Percentiles rank a stretch among this genome's conserved stretches.
Evolutionary conservation across 805 yeast genomes (phyloP).

Genomic region (Millerozyma miso): DNA sequence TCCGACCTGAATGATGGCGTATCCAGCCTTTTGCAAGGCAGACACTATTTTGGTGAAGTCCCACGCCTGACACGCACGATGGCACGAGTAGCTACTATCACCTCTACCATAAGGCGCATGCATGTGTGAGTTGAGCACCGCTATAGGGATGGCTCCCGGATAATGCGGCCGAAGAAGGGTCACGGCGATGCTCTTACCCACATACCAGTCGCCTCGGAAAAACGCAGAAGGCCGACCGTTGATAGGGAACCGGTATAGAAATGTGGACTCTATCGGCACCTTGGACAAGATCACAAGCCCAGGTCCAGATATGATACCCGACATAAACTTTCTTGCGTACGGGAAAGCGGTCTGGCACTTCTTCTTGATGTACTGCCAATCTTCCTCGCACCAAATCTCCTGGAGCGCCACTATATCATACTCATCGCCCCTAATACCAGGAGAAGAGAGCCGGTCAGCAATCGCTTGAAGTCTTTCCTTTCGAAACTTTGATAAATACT

Average conservation of each 20-base stretch:
- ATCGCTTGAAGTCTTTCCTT: conserved; percentile 65
- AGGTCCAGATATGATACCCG: conserved; percentile 91
- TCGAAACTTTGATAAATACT: conserved; percentile 72
- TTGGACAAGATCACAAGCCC: conserved; percentile 84
- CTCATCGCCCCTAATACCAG: conserved; percentile 23
- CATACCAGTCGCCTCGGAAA: conserved; percentile 95
- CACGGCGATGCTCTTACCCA: conserved; percentile 84
- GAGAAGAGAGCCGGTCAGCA: conserved; percentile 55
- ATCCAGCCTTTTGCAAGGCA: conserved; percentile 65
- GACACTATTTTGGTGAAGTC: conserved; percentile 70
- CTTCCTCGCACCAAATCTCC: conserved; percentile 86
- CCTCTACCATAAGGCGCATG: conserved; percentile 91
- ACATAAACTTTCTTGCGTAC: conserved; percentile 62
- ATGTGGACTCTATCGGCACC: conserved; percentile 76
- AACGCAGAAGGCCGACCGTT: conserved; percentile 95
- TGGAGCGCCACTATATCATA: conserved; percentile 92
- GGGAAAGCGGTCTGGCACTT: conserved; percentile 50
- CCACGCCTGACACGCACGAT: conserved; percentile 95
- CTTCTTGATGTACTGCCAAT: conserved; percentile 63
- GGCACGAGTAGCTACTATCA: conserved; percentile 86
- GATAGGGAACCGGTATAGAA: conserved; percentile 79
- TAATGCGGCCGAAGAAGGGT: conserved; percentile 54
- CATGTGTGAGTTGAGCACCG: conserved; percentile 87
- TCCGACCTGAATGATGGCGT: conserved; percentile 85
- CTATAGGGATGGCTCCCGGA: conserved; percentile 53